Evolutionary conservation across 306 rosid species (phyloP), one percentile per base, ranked within the genome.

Genomic region (Begonia peltatifolia): DNA sequence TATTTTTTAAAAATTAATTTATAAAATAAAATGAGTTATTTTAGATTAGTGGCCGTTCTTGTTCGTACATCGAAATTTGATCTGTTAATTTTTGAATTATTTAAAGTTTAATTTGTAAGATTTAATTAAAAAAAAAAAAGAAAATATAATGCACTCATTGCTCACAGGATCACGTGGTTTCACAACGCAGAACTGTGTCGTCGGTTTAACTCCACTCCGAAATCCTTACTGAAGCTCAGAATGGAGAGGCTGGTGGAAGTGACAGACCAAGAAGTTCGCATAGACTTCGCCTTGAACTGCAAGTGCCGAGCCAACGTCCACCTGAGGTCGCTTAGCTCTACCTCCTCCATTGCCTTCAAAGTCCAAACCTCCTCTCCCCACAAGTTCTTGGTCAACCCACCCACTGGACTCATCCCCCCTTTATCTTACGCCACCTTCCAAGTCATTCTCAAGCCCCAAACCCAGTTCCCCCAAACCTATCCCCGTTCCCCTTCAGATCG

Each of bases 341-440:
- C 76, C 62, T 10, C 67, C 51, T 60, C 78, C 0, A 55, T 82
- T 10, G 84, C 88, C 47, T 86, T 86, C 82, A 86, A 79, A 64
- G 73, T 86, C 73, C 93, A 77, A 59, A 86, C 93, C 61, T 86
- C 88, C 12, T 79, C 88, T 0, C 84, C 88, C 10, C 51, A 75
- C 66, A 86, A 82, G 53, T 86, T 82, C 75, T 71, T 77, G 46
- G 88, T 86, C n/a, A 86, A 77, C 66, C 95, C 93, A 0, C 78
- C 95, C 8, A 67, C 50, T 53, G 88, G 84, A 44, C 58, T 82
- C 64, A 69, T 86, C 66, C 64, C 69, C 2, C 86, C 86, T 43
- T 38, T 66, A n/a, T 74, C 82, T 65, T 46, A 50, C 50, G 73
- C 77, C 68, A 73, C 82, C 41, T 69, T 86, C 75, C 86, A 79